A percentile compares a stretch with the other conserved stretches of the same genome.
phyloP scores from a whole-genome alignment of 164 flowering plant genomes.

The Piper betle region DNA sequence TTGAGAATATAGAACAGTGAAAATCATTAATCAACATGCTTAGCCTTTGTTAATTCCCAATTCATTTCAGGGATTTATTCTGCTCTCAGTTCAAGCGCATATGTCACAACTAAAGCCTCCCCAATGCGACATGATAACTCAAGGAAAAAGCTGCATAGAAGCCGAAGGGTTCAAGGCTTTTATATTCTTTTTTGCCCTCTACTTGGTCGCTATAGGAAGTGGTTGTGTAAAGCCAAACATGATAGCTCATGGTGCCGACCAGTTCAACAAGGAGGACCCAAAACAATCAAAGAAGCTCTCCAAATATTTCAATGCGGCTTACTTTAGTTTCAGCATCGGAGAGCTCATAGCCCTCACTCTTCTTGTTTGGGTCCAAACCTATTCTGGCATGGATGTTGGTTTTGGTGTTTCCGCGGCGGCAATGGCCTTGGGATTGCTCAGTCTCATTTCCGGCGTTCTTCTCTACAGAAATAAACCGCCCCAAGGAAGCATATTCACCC shows the following conservation, averaged over 20 bases:
- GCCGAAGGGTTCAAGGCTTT: conserved; percentile 40
- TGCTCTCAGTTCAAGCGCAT: conserved; percentile 89
- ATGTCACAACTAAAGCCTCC: conserved; percentile 73
- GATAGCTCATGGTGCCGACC: conserved; percentile 90
- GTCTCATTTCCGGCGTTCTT: conserved; percentile 54
- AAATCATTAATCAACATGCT: background rate
- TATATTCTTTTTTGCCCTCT: conserved; percentile 47
- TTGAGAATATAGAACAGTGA: background rate
- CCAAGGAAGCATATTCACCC: conserved; percentile 29
- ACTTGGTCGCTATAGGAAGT: conserved; percentile 79
- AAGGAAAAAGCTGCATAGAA: conserved; percentile 20
- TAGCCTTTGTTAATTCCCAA: background rate
- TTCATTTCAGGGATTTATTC: conserved; percentile 19
- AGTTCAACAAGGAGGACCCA: conserved; percentile 38
- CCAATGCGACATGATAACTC: conserved; percentile 39
- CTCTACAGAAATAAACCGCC: conserved; percentile 69
- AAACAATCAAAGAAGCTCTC: conserved; percentile 61
- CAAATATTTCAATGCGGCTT: conserved; percentile 74
- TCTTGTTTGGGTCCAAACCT: conserved; percentile 83
- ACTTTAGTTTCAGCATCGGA: conserved; percentile 80
- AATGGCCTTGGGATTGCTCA: conserved; percentile 66
- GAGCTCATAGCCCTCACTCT: conserved; percentile 76
- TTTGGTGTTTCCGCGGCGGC: conserved; percentile 81
- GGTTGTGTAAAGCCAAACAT: conserved; percentile 92
- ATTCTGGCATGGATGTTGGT: conserved; percentile 87